Evolutionary conservation across 192 early-diverging fungal species (phyloP).

Genomic region (Podila epicladia): DNA sequence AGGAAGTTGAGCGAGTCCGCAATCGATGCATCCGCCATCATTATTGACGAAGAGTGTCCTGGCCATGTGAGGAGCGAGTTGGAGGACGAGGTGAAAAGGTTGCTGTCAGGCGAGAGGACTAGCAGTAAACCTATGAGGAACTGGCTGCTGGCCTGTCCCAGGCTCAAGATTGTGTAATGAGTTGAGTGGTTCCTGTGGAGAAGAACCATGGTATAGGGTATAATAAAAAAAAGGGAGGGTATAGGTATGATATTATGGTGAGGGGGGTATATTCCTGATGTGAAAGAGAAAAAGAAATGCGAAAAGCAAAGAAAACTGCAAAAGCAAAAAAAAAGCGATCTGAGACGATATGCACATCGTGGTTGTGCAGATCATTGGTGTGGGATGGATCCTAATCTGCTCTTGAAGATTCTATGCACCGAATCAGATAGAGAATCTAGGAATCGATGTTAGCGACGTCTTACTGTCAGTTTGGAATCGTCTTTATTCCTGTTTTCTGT

Average conservation of each 20-base stretch:
- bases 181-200: not conserved
- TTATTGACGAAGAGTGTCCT: not conserved
- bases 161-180: conserved; percentile 3
- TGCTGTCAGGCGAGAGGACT: conserved; percentile 5
- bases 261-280: not conserved
- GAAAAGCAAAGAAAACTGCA: not conserved
- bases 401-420: not conserved
- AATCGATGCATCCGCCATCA: conserved; percentile 20
- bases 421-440: too few species aligned
- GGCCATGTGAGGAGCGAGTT: not conserved
- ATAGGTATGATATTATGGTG: not conserved
- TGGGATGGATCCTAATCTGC: not conserved
- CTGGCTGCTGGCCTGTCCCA: conserved; percentile 13
- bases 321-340: not conserved
- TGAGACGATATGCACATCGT: too few species aligned
- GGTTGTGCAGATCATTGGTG: too few species aligned
- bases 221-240: not conserved
- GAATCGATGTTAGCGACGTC: too few species aligned
- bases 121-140: conserved; percentile 24
- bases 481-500: too few species aligned
- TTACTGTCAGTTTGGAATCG: too few species aligned
- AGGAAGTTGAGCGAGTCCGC: conserved; percentile 22
- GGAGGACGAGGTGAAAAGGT: not conserved
- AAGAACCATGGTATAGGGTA: not conserved
- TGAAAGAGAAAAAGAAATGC: not conserved